Evolutionary conservation across 2,329 filamentous ascomycete species (phyloP).

Genomic region (Penicillium sp.): DNA sequence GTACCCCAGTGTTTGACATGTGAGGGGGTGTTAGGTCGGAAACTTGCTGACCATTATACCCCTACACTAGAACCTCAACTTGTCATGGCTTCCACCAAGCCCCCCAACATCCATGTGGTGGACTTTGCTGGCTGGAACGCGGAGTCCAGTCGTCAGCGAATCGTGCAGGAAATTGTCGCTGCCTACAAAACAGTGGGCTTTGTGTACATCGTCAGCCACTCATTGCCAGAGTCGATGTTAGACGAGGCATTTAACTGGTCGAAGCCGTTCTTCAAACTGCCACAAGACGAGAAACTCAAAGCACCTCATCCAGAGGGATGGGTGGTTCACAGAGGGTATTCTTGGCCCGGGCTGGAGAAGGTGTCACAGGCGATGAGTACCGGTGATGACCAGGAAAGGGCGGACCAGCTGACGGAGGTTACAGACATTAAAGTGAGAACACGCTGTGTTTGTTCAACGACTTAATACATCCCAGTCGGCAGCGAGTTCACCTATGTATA

Average conservation of each 20-base stretch:
- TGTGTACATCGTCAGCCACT: constrained; percentile 50
- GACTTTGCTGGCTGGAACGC: constrained; percentile 42
- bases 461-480: background rate
- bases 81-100: constrained; percentile 3
- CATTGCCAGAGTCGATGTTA: constrained; percentile 39
- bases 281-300: constrained; percentile 47
- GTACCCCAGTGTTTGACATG: background rate
- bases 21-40: background rate
- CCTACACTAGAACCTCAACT: background rate
- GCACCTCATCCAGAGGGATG: constrained; percentile 52
- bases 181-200: constrained; percentile 49
- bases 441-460: constrained; percentile 1
- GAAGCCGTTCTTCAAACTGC: constrained; percentile 46
- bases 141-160: constrained; percentile 26
- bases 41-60: background rate
- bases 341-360: constrained; percentile 55
- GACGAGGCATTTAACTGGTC: constrained; percentile 47
- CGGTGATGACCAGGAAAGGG: constrained; percentile 42
- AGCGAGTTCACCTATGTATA: background rate
- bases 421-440: constrained; percentile 52
- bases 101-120: constrained; percentile 36
- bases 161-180: constrained; percentile 42
- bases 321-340: constrained; percentile 55
- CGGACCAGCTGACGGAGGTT: constrained; percentile 45
- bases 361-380: constrained; percentile 49